A percentile compares a stretch with the other conserved stretches of the same genome.
These are phyloP conservation scores for Zygnema cylindricum DNA, from an alignment of 139 green algal species.

Conservation along the genomic window DNA sequence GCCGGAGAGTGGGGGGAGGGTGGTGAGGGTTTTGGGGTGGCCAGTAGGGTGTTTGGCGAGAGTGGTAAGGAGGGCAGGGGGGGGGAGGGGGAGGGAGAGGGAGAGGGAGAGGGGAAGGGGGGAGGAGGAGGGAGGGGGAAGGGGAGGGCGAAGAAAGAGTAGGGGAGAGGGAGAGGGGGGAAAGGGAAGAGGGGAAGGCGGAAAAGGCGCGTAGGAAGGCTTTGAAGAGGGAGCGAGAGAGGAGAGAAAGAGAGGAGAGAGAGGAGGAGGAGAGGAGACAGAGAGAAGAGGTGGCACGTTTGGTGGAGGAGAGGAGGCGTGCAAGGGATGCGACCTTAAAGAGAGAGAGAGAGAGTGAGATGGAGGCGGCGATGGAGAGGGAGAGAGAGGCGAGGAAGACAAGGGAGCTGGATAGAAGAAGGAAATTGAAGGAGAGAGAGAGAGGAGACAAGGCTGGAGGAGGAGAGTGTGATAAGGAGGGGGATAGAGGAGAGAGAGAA, in stretches of 20 bases:
- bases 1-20: not conserved
- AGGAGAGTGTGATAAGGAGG: slow-evolving; percentile 11
- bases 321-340: slow-evolving; percentile 6
- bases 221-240: slow-evolving; percentile 28
- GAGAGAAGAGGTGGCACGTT: slow-evolving; percentile 44
- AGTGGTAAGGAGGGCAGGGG: slow-evolving; percentile 3
- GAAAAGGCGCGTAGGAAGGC: slow-evolving; percentile 26
- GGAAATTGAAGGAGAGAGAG: slow-evolving; percentile 1
- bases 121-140: not conserved
- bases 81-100: slow-evolving; percentile 18
- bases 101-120: not conserved
- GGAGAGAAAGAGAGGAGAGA: slow-evolving; percentile 30
- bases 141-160: slow-evolving; percentile 9
- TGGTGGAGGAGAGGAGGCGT: slow-evolving; percentile 55
- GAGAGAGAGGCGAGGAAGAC: slow-evolving; percentile 26
- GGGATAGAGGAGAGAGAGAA: slow-evolving; percentile 16
- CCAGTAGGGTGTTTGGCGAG: not conserved
- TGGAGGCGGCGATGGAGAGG: slow-evolving; percentile 38
- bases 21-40: not conserved
- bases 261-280: slow-evolving; percentile 55
- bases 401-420: not conserved
- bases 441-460: slow-evolving; percentile 13
- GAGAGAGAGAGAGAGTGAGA: slow-evolving; percentile 3
- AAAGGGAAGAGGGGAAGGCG: slow-evolving; percentile 20
- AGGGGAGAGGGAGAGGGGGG: not conserved